Conservation (phyloP, 148 eudicot species). For the Spergularia marina region DNA sequence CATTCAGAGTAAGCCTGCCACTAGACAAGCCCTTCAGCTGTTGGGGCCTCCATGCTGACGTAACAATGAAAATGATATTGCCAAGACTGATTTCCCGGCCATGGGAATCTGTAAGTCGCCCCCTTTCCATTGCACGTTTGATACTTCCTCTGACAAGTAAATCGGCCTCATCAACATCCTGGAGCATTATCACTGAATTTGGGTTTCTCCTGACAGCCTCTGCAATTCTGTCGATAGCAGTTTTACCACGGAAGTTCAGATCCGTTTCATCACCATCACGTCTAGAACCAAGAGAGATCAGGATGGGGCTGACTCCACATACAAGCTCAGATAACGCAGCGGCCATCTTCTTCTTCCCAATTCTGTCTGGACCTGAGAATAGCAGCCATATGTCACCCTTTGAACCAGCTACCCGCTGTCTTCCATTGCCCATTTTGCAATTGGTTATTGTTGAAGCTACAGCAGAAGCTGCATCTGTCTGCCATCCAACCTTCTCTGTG, state of each 20-base stretch:
- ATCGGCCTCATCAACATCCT: slow-evolving; percentile 83
- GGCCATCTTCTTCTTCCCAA: slow-evolving; percentile 88
- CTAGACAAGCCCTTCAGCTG: slow-evolving; percentile 20
- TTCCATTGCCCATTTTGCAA: slow-evolving; percentile 62
- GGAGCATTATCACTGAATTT: slow-evolving; percentile 73
- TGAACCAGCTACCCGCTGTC: slow-evolving; percentile 44
- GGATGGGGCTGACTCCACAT: slow-evolving; percentile 46
- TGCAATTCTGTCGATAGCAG: slow-evolving; percentile 66
- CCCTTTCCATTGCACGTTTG: slow-evolving; percentile 84
- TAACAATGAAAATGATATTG: slow-evolving; percentile 67
- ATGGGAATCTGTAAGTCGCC: slow-evolving; percentile 75
- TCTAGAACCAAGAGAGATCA: slow-evolving; percentile 61
- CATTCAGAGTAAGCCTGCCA: slow-evolving; percentile 40
- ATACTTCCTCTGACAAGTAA: slow-evolving; percentile 62
- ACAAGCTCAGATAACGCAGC: slow-evolving; percentile 70
- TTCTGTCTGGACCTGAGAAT: slow-evolving; percentile 78
- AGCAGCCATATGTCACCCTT: slow-evolving; percentile 84
- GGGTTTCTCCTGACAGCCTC: slow-evolving; percentile 83
- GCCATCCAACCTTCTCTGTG: slow-evolving; percentile 90
- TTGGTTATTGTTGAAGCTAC: slow-evolving; percentile 64
- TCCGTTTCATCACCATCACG: slow-evolving; percentile 66
- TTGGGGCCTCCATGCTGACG: slow-evolving; percentile 50
- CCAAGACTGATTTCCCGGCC: slow-evolving; percentile 92
- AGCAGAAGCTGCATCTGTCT: slow-evolving; percentile 76
- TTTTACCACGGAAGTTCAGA: slow-evolving; percentile 67